phyloP scores from a whole-genome alignment of 805 yeast species.

The Monosporozyma siamensis region DNA sequence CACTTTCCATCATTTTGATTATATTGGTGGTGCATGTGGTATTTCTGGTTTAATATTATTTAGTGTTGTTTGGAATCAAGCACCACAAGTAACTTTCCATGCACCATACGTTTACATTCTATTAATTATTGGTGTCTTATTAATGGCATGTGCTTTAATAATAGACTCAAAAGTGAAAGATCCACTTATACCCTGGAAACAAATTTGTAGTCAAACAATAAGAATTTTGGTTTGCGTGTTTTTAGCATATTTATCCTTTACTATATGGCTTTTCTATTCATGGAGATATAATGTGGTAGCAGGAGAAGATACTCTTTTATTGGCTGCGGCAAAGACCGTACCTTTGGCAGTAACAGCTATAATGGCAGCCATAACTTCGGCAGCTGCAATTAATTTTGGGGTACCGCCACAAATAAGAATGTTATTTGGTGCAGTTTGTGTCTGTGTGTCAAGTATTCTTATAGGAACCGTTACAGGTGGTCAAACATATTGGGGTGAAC shows the following conservation, averaged over 20 bases:
- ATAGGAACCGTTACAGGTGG: constrained; percentile 42
- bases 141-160: constrained; percentile 23
- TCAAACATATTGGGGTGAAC: constrained; percentile 47
- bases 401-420: constrained; percentile 7
- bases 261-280: constrained; percentile 51
- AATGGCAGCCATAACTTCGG: constrained; percentile 36
- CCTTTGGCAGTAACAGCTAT: constrained; percentile 42
- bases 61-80: constrained; percentile 59
- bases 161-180: constrained; percentile 36
- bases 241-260: constrained; percentile 38
- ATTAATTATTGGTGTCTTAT: constrained; percentile 39
- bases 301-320: constrained; percentile 36
- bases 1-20: constrained; percentile 23
- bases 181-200: constrained; percentile 42
- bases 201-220: constrained; percentile 3
- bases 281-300: constrained; percentile 38
- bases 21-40: constrained; percentile 41
- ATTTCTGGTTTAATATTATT: constrained; percentile 46
- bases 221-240: constrained; percentile 27
- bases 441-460: constrained; percentile 25
- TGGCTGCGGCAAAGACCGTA: constrained; percentile 33
- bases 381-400: constrained; percentile 1
- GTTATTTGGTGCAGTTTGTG: constrained; percentile 2
- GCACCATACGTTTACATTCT: constrained; percentile 43
- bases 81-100: constrained; percentile 55